Percentiles rank a stretch among this genome's conserved stretches.
Conservation (phyloP, 257 asterid genomes). For the Solanum sparsipilum region DNA sequence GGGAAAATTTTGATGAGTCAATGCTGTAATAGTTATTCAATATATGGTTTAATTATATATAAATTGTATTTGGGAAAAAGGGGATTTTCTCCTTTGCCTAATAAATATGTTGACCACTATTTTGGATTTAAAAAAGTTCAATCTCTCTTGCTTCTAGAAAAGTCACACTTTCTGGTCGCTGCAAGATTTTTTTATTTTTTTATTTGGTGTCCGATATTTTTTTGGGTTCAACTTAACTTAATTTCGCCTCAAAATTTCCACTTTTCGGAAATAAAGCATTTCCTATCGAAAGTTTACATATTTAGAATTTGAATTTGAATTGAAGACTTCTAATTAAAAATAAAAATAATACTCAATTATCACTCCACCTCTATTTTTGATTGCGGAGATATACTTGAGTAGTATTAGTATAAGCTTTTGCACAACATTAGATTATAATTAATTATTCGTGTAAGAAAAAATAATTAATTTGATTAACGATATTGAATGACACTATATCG, state of each 20-base stretch:
- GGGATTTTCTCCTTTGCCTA: background rate
- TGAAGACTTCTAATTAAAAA: no score
- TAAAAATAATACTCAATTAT: no score
- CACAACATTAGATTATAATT: background rate
- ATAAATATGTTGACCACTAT: background rate
- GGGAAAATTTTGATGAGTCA: background rate
- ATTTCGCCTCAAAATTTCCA: rapidly evolving
- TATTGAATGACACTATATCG: background rate
- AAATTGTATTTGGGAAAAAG: background rate
- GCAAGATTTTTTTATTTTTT: background rate
- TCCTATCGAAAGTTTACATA: no score
- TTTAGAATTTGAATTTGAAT: no score
- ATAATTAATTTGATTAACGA: background rate
- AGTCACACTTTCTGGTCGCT: background rate
- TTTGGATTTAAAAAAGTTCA: background rate
- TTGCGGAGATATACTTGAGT: no score
- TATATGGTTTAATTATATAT: background rate
- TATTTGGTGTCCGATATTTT: rapidly evolving
- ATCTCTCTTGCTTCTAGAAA: background rate
- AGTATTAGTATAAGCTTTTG: background rate
- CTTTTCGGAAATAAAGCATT: background rate
- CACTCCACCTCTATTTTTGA: background rate
- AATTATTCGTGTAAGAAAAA: background rate
- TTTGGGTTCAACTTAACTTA: background rate
- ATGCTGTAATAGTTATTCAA: background rate